Conservation (phyloP, 2,329 filamentous ascomycete genomes). For the Paracorniculantispora psalliotae region DNA sequence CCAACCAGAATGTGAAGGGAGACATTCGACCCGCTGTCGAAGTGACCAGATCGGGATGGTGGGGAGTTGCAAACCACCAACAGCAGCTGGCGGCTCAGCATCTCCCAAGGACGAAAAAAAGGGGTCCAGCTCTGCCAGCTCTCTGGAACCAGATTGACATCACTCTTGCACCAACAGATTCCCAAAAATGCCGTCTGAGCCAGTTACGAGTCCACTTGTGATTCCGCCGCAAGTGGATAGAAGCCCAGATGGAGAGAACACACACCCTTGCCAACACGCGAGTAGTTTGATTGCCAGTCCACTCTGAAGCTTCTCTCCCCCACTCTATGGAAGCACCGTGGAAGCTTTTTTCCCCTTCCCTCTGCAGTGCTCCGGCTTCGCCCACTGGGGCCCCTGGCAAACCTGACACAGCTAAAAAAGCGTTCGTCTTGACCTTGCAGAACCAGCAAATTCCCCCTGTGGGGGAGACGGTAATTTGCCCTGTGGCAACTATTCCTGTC, state of each 20-base stretch:
- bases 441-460: neutral
- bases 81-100: neutral
- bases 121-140: neutral
- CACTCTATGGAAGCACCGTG: slow-evolving; percentile 8
- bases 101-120: neutral
- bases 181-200: no score
- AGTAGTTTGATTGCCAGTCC: slow-evolving; percentile 12
- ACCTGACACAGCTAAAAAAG: neutral
- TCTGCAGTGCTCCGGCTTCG: neutral
- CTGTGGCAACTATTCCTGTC: neutral
- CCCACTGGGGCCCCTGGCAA: neutral
- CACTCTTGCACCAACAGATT: neutral
- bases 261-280: slow-evolving; percentile 4
- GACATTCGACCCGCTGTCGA: neutral
- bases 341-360: neutral
- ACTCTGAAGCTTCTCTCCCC: slow-evolving; percentile 1
- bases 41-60: slow-evolving; percentile 2
- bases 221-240: neutral
- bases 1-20: neutral
- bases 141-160: neutral
- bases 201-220: neutral
- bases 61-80: neutral
- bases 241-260: neutral
- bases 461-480: slow-evolving; percentile 2
- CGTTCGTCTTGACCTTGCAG: neutral